Evolutionary conservation across 2,329 filamentous ascomycete genomes (phyloP).

Genomic region (Lecanoromycetidae sp.): DNA sequence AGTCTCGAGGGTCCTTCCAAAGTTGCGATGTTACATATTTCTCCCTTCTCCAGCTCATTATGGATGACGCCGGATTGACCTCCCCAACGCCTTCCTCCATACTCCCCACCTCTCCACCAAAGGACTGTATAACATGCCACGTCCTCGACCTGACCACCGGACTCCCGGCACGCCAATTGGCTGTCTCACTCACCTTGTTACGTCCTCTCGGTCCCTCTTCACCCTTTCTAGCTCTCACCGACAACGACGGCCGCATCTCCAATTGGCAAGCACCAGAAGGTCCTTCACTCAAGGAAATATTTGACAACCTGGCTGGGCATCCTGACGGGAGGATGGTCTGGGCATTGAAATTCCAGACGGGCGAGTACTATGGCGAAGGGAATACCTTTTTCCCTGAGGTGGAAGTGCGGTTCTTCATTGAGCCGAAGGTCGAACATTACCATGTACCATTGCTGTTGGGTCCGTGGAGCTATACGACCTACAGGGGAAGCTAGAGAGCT

Average conservation of each 20-base stretch:
- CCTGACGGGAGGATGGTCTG: conserved; percentile 32
- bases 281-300: conserved; percentile 18
- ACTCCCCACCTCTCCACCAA: conserved; percentile 18
- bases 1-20: not conserved
- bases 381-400: conserved; percentile 41
- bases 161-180: conserved; percentile 33
- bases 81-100: conserved; percentile 7
- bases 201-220: conserved; percentile 42
- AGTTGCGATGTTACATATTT: not conserved
- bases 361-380: conserved; percentile 34
- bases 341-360: conserved; percentile 35
- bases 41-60: not conserved
- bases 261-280: conserved; percentile 27
- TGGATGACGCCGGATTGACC: conserved; percentile 5
- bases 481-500: conserved; percentile 32
- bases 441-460: conserved; percentile 40
- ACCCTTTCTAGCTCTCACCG: conserved; percentile 19
- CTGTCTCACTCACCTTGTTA: conserved; percentile 44
- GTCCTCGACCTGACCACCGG: conserved; percentile 38
- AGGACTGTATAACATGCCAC: conserved; percentile 39
- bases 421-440: conserved; percentile 32
- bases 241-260: conserved; percentile 33
- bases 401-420: conserved; percentile 38
- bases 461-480: conserved; percentile 41
- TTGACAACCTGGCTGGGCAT: conserved; percentile 26